Evolutionary conservation across 192 early-diverging fungal species (phyloP), one percentile per base, ranked within the genome.

Genomic region (Umbelopsis ramanniana): DNA sequence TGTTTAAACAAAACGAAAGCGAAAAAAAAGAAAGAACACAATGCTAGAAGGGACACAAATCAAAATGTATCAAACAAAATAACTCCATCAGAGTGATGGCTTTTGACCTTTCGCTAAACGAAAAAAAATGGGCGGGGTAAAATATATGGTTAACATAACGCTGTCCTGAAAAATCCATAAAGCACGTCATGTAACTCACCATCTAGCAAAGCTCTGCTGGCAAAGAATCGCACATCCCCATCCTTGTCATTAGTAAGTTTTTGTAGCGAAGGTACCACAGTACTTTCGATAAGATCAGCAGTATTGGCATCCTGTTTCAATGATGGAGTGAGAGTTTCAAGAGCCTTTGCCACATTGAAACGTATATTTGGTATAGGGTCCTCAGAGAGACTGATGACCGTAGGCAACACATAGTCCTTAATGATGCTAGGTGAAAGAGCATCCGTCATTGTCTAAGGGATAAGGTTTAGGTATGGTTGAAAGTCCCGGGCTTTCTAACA

Each of bases 311-410:
- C 84, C 53, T 83, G 82, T 73, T 88, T 89, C 50, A 97, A 84
- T 8, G 94, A 84, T 12, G 90, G 93, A 45, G 93, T 88, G 76
- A 99, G 81, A 4, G 88, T 86, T 79, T 95, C 94, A 73, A 97
- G 84, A 53, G 92, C 91, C 78, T 99, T 99, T 29, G 96, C 96
- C 7, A 98, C 97, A 79, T 99, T 99, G 89, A 99, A 99, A 47
- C 98, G 92, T 75, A 99, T 98, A 80, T 99, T 99, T 70, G 98
- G 98, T 72, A 99, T 98, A 22, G 95, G 93, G 79, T 99, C 98
- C 17, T 86, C 87, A 40, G 92, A 91, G 46, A 99, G 89, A 54
- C 81, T 85, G 70, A 87, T 87, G 46, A 97, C 88, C 15, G 94
- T 91, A 9, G 97, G 96, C 70, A 99, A 72, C 60, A 99, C 91